Conservation (phyloP, 1,284 basidiomycete species). For the Sporisorium graminicola region DNA sequence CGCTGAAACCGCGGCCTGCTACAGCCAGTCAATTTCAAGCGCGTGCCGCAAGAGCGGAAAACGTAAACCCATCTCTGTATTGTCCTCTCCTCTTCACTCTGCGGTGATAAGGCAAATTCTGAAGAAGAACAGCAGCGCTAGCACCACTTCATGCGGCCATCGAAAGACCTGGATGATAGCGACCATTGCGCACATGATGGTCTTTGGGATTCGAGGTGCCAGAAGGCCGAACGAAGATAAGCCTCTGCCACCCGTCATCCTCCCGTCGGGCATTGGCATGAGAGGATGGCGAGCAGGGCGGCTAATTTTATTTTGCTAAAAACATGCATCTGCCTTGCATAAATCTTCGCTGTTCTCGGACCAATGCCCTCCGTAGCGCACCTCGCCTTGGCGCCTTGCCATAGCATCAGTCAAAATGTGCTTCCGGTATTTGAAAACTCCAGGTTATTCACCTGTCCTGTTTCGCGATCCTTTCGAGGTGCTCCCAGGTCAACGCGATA, state of each 20-base stretch:
- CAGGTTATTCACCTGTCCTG: too few species aligned
- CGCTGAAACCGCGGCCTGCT: background rate
- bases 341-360: background rate
- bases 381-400: too few species aligned
- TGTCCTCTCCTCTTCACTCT: too few species aligned
- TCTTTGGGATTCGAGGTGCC: conserved; percentile 10
- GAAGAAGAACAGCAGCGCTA: background rate
- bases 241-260: background rate
- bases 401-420: too few species aligned
- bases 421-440: too few species aligned
- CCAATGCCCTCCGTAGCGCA: background rate
- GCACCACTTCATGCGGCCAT: background rate
- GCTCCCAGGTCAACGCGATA: too few species aligned
- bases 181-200: conserved; percentile 23
- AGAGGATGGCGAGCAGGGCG: background rate
- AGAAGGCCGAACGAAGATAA: conserved; percentile 1
- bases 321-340: background rate
- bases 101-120: too few species aligned
- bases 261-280: background rate
- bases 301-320: background rate
- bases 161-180: conserved; percentile 8
- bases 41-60: background rate
- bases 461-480: too few species aligned
- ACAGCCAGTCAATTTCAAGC: background rate
- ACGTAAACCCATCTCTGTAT: background rate